Conservation (phyloP, 441 rosid genomes). For the Pelargonium cotyledonis region DNA sequence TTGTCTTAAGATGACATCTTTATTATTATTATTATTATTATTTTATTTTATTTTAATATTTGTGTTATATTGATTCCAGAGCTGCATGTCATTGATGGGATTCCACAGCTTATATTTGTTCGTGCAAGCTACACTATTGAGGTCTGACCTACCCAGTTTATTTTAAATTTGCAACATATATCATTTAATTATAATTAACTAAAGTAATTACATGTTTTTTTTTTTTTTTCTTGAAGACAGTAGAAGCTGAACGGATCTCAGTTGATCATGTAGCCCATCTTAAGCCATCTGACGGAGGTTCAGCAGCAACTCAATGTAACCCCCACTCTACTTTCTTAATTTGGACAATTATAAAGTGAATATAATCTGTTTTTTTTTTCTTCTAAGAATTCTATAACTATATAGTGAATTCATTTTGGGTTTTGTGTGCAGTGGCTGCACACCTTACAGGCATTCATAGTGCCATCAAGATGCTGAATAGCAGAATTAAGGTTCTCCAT, state of each 20-base stretch:
- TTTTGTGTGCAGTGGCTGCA: constrained; percentile 69
- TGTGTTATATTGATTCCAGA: constrained; percentile 37
- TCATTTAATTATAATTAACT: neutral
- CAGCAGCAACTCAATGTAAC: constrained; percentile 84
- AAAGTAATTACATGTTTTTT: constrained; percentile 5
- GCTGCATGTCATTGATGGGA: constrained; percentile 90
- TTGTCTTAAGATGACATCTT: constrained; percentile 7
- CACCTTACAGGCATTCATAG: constrained; percentile 93
- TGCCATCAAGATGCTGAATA: constrained; percentile 96
- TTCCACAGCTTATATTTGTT: constrained; percentile 82
- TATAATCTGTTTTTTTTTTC: neutral
- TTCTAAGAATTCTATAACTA: neutral
- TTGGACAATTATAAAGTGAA: neutral
- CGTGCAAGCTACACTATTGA: constrained; percentile 83
- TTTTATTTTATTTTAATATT: too few relatives aligned
- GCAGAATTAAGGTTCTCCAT: constrained; percentile 83
- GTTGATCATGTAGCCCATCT: constrained; percentile 98
- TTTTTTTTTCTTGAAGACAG: constrained; percentile 44
- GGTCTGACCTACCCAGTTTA: constrained; percentile 33
- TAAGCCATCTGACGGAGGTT: constrained; percentile 94
- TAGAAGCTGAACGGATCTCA: constrained; percentile 90
- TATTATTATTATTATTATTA: too few relatives aligned
- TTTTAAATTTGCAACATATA: constrained; percentile 5
- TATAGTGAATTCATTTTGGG: neutral
- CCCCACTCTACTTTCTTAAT: neutral